Evolutionary conservation across 192 early-diverging fungal genomes (phyloP).

Genomic region (Rhizoclosmatium globosum): DNA sequence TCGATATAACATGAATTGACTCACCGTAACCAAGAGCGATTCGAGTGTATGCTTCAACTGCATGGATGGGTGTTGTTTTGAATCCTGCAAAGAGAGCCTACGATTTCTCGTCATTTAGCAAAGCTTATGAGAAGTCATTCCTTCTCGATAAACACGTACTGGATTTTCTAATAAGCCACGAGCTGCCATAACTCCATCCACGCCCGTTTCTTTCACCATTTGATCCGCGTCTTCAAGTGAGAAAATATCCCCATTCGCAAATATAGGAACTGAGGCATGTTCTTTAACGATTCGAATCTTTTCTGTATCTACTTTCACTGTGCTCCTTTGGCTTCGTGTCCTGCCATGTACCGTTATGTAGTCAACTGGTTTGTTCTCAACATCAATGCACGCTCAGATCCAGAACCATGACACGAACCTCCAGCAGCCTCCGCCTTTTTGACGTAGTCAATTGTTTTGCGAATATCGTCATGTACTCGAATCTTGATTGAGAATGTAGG

Average conservation of each 20-base stretch:
- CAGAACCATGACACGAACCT: neutral
- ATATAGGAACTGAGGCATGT: slow-evolving; percentile 76
- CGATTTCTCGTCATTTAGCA: neutral
- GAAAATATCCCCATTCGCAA: slow-evolving; percentile 92
- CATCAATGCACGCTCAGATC: neutral
- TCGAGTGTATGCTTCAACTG: slow-evolving; percentile 66
- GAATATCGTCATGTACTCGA: slow-evolving; percentile 78
- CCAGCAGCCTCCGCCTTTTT: slow-evolving; percentile 85
- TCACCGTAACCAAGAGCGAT: slow-evolving; percentile 27
- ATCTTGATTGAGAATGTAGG: slow-evolving; percentile 87
- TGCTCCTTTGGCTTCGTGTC: slow-evolving; percentile 80
- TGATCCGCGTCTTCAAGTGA: slow-evolving; percentile 74
- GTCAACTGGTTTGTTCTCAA: slow-evolving; percentile 58
- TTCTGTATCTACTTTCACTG: slow-evolving; percentile 82
- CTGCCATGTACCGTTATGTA: slow-evolving; percentile 92
- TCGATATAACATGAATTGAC: slow-evolving; percentile 64
- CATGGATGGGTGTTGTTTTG: slow-evolving; percentile 78
- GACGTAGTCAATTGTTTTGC: slow-evolving; percentile 85
- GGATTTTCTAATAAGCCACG: slow-evolving; percentile 92
- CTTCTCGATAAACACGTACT: slow-evolving; percentile 3
- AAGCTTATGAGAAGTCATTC: neutral
- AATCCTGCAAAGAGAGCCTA: slow-evolving; percentile 87
- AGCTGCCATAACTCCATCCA: slow-evolving; percentile 93
- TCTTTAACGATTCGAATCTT: slow-evolving; percentile 85
- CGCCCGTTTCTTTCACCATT: slow-evolving; percentile 78